Evolutionary conservation across 176 grass and related monocot genomes (phyloP).

Genomic region (Chloris gayana): DNA sequence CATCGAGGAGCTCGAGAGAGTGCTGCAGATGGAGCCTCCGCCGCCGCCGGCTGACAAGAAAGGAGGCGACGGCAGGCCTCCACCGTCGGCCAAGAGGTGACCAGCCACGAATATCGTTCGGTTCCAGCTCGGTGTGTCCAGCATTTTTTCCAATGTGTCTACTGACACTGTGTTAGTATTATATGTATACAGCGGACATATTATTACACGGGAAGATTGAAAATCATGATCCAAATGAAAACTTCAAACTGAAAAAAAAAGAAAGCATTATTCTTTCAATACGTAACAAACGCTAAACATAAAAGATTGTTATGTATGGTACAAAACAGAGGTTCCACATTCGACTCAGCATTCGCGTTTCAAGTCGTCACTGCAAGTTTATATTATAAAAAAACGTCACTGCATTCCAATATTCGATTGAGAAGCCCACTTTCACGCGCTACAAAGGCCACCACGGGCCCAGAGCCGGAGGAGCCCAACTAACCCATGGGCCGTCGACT

Average conservation of each 20-base stretch:
- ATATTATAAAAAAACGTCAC: too few species aligned
- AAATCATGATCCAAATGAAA: neutral
- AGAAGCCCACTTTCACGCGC: too few species aligned
- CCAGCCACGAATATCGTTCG: too few species aligned
- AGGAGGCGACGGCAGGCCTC: neutral
- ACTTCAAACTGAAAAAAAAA: neutral
- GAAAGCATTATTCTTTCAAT: too few species aligned
- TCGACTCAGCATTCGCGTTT: too few species aligned
- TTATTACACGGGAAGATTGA: neutral
- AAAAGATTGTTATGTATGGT: too few species aligned
- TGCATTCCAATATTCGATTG: too few species aligned
- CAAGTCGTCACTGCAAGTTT: too few species aligned
- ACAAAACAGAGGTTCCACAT: too few species aligned
- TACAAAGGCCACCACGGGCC: too few species aligned
- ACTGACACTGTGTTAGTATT: too few species aligned
- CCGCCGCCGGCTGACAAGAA: neutral
- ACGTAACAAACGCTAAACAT: too few species aligned
- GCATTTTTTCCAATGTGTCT: neutral
- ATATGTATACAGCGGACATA: neutral
- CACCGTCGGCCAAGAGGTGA: constrained; percentile 30
- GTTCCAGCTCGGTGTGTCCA: neutral
- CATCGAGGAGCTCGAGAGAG: constrained; percentile 54
- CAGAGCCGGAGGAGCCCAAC: neutral
- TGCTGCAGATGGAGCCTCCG: constrained; percentile 52
- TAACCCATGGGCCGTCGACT: neutral